These are phyloP conservation scores for Corrigiola litoralis DNA, from an alignment of 179 eudicot species.

Conservation along the genomic window DNA sequence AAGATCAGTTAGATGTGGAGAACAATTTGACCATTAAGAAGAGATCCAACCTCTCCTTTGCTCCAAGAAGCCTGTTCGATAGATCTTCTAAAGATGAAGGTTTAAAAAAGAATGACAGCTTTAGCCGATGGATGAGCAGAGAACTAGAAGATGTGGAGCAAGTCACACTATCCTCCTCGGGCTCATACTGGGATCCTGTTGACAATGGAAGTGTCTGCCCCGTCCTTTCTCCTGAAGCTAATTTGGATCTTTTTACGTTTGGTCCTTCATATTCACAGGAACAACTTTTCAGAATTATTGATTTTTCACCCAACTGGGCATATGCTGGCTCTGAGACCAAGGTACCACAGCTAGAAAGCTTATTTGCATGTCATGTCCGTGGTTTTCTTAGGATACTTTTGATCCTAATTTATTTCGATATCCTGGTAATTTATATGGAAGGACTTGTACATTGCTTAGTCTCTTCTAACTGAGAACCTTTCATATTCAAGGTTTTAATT, in stretches of 20 bases:
- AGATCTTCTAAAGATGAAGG: constrained; percentile 30
- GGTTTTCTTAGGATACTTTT: background rate
- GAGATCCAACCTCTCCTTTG: constrained; percentile 26
- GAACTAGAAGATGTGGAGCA: constrained; percentile 64
- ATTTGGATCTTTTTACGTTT: constrained; percentile 38
- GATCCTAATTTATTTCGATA: no score
- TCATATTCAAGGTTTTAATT: constrained; percentile 50
- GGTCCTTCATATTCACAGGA: constrained; percentile 68
- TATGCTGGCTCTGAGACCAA: constrained; percentile 62
- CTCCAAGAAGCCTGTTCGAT: constrained; percentile 40
- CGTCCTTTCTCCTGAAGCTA: constrained; percentile 32
- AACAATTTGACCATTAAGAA: constrained; percentile 23
- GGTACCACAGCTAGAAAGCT: constrained; percentile 30
- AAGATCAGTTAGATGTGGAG: constrained; percentile 21
- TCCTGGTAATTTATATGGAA: no score
- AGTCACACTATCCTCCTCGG: constrained; percentile 40
- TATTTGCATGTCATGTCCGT: background rate
- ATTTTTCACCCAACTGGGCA: constrained; percentile 73
- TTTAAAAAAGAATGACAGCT: constrained; percentile 74
- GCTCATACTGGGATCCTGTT: constrained; percentile 51
- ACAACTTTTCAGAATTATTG: constrained; percentile 69
- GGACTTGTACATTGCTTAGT: background rate
- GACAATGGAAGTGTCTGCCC: constrained; percentile 49
- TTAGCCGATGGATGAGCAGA: constrained; percentile 73
- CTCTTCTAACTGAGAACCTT: background rate